These are phyloP conservation scores for Microdochium paspali DNA, from an alignment of 2,329 filamentous ascomycete species.

Conservation along the genomic window DNA sequence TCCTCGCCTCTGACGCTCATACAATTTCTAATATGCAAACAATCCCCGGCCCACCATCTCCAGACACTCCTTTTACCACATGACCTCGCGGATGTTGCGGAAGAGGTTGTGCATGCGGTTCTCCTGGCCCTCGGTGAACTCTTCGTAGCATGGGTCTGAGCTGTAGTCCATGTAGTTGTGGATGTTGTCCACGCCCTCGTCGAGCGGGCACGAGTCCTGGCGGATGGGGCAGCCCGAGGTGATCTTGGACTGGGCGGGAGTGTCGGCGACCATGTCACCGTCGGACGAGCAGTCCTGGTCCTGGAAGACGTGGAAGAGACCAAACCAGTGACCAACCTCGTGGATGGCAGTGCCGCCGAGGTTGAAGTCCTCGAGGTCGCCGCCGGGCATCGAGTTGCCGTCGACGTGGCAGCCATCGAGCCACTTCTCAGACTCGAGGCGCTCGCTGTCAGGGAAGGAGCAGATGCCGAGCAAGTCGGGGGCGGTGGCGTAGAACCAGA, in stretches of 20 bases:
- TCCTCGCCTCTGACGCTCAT: not conserved
- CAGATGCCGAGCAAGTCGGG: constrained; percentile 5
- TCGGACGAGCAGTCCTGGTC: constrained; percentile 29
- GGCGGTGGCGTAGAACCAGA: constrained; percentile 6
- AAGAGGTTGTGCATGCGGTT: constrained; percentile 10
- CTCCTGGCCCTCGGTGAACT: constrained; percentile 27
- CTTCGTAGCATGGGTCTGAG: constrained; percentile 26
- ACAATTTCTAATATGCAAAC: not conserved
- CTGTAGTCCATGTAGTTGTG: constrained; percentile 28
- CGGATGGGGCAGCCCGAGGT: constrained; percentile 25
- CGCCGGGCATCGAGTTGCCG: not conserved
- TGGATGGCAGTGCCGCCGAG: constrained; percentile 16
- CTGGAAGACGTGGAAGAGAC: constrained; percentile 37
- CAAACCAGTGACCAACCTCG: constrained; percentile 40
- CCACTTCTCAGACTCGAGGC: constrained; percentile 1
- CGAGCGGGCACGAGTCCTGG: constrained; percentile 21
- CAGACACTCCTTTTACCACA: not conserved
- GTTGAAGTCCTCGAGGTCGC: constrained; percentile 2
- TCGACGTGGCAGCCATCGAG: not conserved
- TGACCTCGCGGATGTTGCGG: not conserved
- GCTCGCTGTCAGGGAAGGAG: constrained; percentile 8
- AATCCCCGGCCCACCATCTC: not conserved
- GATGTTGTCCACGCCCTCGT: constrained; percentile 20
- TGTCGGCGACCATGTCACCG: constrained; percentile 27
- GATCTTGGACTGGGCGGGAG: constrained; percentile 24